phyloP scores from a whole-genome alignment of 305 asterid genomes.

The Coffea humblotiana region DNA sequence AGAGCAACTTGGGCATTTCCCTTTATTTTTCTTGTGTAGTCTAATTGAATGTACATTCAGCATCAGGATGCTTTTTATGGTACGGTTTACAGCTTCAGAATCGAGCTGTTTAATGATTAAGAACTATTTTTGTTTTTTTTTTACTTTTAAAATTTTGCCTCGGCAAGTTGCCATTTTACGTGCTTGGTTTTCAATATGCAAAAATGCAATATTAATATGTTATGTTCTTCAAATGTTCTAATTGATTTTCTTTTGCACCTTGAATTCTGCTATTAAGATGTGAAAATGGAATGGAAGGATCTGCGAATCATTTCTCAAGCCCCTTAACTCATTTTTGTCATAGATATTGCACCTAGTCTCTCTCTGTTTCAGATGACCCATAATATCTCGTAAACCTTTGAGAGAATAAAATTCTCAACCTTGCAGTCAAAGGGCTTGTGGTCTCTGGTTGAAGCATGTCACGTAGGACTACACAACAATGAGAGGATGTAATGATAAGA shows the following conservation, averaged over 20 bases:
- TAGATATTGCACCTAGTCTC: neutral
- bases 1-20: conserved; percentile 21
- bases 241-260: neutral
- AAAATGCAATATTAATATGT: too few species aligned
- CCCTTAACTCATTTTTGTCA: neutral
- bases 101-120: conserved; percentile 14
- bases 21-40: conserved; percentile 16
- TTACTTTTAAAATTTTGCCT: neutral
- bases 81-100: conserved; percentile 10
- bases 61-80: conserved; percentile 1
- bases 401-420: neutral
- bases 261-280: neutral
- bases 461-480: neutral
- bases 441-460: neutral
- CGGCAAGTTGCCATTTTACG: neutral
- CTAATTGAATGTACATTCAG: conserved; percentile 16
- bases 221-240: neutral
- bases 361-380: neutral
- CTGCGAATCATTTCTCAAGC: neutral
- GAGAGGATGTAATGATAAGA: neutral
- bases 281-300: neutral
- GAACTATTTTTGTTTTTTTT: neutral
- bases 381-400: neutral
- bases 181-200: neutral
- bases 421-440: neutral